phyloP scores from a whole-genome alignment of 345 rosid genomes.

The Physaria fendleri region DNA sequence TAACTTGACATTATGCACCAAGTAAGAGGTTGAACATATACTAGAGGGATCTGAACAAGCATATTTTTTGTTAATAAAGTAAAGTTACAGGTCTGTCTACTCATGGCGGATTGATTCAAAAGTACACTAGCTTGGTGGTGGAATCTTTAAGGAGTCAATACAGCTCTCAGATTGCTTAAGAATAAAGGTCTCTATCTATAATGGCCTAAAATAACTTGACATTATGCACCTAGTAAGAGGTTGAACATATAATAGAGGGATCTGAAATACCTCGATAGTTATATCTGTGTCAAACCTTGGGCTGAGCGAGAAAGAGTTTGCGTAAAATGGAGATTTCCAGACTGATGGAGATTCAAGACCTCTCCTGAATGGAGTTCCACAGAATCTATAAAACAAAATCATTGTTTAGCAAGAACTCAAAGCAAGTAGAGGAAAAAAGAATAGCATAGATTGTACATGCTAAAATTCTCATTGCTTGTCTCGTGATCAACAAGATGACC shows the following conservation, averaged over 20 bases:
- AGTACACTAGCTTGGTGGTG: too few species aligned
- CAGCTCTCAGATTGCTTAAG: neutral
- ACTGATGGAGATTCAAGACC: conserved; percentile 92
- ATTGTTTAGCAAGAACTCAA: neutral
- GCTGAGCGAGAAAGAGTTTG: conserved; percentile 72
- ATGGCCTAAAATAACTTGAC: too few species aligned
- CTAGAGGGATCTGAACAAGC: neutral
- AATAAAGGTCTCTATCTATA: neutral
- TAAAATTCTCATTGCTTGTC: conserved; percentile 52
- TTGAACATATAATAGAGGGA: neutral
- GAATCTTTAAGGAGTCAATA: too few species aligned
- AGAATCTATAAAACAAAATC: conserved; percentile 46
- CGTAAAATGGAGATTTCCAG: conserved; percentile 96
- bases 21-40: neutral
- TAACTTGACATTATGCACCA: too few species aligned
- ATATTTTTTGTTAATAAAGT: too few species aligned
- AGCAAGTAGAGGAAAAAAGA: neutral
- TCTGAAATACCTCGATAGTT: conserved; percentile 81
- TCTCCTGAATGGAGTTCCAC: conserved; percentile 81
- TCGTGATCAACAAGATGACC: conserved; percentile 37
- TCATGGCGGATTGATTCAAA: too few species aligned
- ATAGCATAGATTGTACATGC: conserved; percentile 47
- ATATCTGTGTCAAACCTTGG: conserved; percentile 79
- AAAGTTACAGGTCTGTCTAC: too few species aligned
- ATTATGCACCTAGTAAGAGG: too few species aligned